Evolutionary conservation across 208 protist species (phyloP), one percentile per base, ranked within the genome.

Genomic region (Naegleria gruberi): DNA sequence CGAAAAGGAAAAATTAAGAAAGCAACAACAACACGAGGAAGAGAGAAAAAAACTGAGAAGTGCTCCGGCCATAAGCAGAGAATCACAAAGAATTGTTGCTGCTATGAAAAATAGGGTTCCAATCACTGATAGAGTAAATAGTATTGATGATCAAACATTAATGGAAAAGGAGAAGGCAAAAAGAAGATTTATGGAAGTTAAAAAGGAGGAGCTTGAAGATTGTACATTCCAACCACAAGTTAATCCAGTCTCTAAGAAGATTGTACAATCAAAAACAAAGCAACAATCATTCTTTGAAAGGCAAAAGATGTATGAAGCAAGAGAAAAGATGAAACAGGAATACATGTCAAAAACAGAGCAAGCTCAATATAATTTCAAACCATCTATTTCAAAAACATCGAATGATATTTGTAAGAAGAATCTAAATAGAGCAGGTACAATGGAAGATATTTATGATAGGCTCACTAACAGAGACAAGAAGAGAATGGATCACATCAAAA

Each of bases 211-310:
- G 12, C 0, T 55, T 8, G 44, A 55, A 51, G 83, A 51, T 19
- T 87, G 83, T 41, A 87, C 83, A 15, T 87, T 87, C 44, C 83
- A 87, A 55, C 83, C 83, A 12, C 17, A 51, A 12, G 4, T 87
- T 41, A 87, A 87, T 37, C 43, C 41, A 55, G 30, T 42, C 41
- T 42, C 43, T 17, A 55, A 87, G 30, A 87, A 87, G n/a, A 42
- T 87, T 30, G 40, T 10, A 41, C 26, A 55, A 30, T 40, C 26
- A 0, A 41, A 55, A 37, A 17, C 40, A 4, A 30, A 41, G 17
- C 23, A 23, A 26, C n/a, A 30, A 41, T 37, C 37, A 17, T 87
- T 87, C 30, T 40, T 87, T 40, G 26, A 87, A 10, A 19, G 83
- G 19, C 83, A 87, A 55, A 8, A 87, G 37, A 26, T 55, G 7